These are phyloP conservation scores for Neurospora cerealis DNA, from an alignment of 495 filamentous ascomycete genomes.

Conservation along the genomic window DNA sequence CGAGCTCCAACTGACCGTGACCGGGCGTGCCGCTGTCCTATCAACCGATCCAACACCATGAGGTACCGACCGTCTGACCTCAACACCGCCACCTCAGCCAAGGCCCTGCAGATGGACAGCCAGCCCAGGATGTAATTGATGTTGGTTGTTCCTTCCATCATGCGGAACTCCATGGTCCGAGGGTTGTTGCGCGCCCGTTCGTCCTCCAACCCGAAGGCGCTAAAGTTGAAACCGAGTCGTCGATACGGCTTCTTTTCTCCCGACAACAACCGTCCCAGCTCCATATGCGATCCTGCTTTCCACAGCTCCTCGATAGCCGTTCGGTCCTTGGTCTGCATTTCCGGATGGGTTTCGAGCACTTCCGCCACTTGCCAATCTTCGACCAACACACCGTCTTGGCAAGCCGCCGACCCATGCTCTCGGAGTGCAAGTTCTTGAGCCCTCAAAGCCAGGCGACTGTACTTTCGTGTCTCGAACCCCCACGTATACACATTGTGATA, in stretches of 20 bases:
- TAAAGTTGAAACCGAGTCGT: conserved; percentile 26
- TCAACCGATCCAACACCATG: conserved; percentile 4
- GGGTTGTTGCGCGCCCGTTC: conserved; percentile 19
- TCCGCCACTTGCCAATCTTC: conserved; percentile 5
- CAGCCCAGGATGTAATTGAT: conserved; percentile 12
- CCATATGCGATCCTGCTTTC: conserved; percentile 7
- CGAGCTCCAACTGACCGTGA: neutral
- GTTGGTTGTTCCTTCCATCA: conserved; percentile 22
- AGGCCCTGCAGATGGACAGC: conserved; percentile 16
- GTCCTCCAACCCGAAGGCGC: conserved; percentile 23
- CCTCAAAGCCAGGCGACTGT: conserved; percentile 15
- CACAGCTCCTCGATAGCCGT: conserved; percentile 16
- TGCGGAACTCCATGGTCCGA: conserved; percentile 23
- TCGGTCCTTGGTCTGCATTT: neutral
- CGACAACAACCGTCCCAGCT: conserved; percentile 20
- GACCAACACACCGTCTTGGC: neutral
- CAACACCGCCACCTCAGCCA: conserved; percentile 13
- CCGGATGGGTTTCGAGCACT: neutral
- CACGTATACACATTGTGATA: conserved; percentile 22
- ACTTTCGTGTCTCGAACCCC: conserved; percentile 16
- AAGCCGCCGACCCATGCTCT: neutral
- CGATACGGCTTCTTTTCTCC: conserved; percentile 14
- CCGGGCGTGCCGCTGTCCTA: neutral
- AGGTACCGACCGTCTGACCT: conserved; percentile 9
- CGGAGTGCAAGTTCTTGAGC: neutral